Percentiles rank a stretch among this genome's conserved stretches.
phyloP scores from a whole-genome alignment of 495 filamentous ascomycete species.

The Chaetomium cochliodes region DNA sequence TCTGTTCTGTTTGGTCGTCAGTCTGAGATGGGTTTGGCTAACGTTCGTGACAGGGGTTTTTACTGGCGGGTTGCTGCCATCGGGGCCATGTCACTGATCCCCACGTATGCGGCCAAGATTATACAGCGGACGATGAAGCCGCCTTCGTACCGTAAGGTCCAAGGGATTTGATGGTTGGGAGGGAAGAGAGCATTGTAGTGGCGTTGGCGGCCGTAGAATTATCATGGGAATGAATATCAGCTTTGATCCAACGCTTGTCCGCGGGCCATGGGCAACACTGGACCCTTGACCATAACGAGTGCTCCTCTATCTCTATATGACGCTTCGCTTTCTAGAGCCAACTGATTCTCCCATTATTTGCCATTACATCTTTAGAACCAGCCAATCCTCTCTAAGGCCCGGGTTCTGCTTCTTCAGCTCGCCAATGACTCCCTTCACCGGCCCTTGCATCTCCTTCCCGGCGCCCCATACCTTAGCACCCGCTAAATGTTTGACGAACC shows the following conservation, averaged over 20 bases:
- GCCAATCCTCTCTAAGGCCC: conserved; percentile 39
- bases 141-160: conserved; percentile 94
- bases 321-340: not conserved
- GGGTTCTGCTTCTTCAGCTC: conserved; percentile 30
- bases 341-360: not conserved
- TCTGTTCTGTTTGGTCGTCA: not conserved
- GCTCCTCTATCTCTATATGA: not conserved
- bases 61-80: conserved; percentile 85
- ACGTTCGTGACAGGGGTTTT: conserved; percentile 61
- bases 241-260: not conserved
- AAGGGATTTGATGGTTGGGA: conserved; percentile 49
- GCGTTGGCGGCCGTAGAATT: conserved; percentile 17
- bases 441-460: conserved; percentile 70
- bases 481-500: conserved; percentile 77
- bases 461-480: conserved; percentile 71
- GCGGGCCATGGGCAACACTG: not conserved
- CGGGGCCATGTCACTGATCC: conserved; percentile 71
- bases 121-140: conserved; percentile 81
- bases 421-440: conserved; percentile 45
- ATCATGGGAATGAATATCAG: conserved; percentile 13
- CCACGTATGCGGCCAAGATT: conserved; percentile 82
- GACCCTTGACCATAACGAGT: not conserved
- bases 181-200: conserved; percentile 11
- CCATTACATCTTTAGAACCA: conserved; percentile 52
- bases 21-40: not conserved